phyloP scores from a whole-genome alignment of 2,329 filamentous ascomycete genomes.

The Thermothelomyces thermophilus region DNA sequence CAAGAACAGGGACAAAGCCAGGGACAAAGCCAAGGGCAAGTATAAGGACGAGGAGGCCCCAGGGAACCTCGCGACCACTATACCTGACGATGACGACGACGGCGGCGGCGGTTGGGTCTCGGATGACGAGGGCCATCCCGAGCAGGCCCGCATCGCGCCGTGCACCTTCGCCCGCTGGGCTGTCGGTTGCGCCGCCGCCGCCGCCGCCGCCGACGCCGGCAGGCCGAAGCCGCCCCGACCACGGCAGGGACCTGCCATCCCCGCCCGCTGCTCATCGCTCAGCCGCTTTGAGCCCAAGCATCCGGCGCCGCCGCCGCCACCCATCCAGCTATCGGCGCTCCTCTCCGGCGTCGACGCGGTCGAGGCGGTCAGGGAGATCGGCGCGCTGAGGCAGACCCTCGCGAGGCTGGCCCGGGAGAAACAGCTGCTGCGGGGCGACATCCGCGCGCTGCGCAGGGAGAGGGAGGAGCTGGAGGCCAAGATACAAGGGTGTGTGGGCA shows the following conservation, averaged over 20 bases:
- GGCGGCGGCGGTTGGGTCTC: slow-evolving; percentile 4
- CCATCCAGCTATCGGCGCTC: background rate
- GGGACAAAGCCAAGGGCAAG: too few relatives aligned
- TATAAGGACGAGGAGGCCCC: too few relatives aligned
- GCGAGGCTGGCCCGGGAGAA: background rate
- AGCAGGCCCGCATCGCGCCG: background rate
- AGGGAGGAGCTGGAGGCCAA: background rate
- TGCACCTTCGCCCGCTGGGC: background rate
- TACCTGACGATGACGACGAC: too few relatives aligned
- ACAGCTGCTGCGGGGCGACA: background rate
- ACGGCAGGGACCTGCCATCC: background rate
- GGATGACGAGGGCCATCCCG: slow-evolving; percentile 5
- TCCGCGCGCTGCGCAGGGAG: background rate
- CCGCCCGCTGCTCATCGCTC: background rate
- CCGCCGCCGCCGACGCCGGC: background rate
- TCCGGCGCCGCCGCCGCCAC: background rate
- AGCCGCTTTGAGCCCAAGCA: background rate
- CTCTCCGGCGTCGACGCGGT: background rate
- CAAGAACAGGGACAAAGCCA: too few relatives aligned
- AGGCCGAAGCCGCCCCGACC: too few relatives aligned
- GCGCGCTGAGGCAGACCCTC: background rate
- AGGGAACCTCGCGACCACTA: too few relatives aligned
- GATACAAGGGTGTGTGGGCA: too few relatives aligned
- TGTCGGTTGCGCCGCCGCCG: background rate
- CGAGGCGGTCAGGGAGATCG: background rate